Percentiles rank a stretch among this genome's conserved stretches.
phyloP scores from a whole-genome alignment of 176 grass and related monocot genomes.

The Pontederia paniculata region DNA sequence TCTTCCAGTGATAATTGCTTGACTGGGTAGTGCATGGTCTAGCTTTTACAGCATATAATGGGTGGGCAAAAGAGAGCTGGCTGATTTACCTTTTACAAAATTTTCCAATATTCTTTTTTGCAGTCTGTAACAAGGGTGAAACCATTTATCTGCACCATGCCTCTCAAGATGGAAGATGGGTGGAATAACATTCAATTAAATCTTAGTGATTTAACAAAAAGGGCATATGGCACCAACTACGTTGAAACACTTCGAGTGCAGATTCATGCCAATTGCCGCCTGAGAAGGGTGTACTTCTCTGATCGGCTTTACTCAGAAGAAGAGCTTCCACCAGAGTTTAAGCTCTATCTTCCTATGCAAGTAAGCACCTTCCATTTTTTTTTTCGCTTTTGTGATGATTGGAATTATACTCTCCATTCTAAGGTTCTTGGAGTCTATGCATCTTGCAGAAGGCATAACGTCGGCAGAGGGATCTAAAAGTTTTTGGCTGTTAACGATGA shows the following conservation, averaged over 20 bases:
- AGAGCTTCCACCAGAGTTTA: constrained; percentile 84
- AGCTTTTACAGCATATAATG: too few species aligned
- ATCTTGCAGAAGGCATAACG: constrained; percentile 5
- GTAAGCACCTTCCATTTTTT: constrained; percentile 21
- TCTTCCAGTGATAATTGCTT: too few species aligned
- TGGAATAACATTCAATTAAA: constrained; percentile 96
- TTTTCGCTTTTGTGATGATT: not conserved
- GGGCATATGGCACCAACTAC: constrained; percentile 85
- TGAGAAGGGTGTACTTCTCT: constrained; percentile 73
- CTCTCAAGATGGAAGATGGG: constrained; percentile 58
- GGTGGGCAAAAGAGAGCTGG: too few species aligned
- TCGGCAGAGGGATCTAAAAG: too few species aligned
- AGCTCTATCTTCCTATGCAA: constrained; percentile 87
- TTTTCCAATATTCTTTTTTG: not conserved
- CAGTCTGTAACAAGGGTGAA: constrained; percentile 80
- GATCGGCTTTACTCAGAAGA: constrained; percentile 88
- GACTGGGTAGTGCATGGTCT: too few species aligned
- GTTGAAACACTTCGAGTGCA: constrained; percentile 81
- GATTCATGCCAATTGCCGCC: constrained; percentile 85
- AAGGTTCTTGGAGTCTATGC: not conserved
- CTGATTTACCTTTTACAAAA: not conserved
- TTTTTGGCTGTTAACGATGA: too few species aligned
- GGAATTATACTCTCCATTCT: not conserved
- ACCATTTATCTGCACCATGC: constrained; percentile 94
- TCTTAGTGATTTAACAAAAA: constrained; percentile 63